A percentile compares a stretch with the other conserved stretches of the same genome.
Evolutionary conservation across 192 early-diverging fungal genomes (phyloP).

Genomic region (Backusella morwellensis): DNA sequence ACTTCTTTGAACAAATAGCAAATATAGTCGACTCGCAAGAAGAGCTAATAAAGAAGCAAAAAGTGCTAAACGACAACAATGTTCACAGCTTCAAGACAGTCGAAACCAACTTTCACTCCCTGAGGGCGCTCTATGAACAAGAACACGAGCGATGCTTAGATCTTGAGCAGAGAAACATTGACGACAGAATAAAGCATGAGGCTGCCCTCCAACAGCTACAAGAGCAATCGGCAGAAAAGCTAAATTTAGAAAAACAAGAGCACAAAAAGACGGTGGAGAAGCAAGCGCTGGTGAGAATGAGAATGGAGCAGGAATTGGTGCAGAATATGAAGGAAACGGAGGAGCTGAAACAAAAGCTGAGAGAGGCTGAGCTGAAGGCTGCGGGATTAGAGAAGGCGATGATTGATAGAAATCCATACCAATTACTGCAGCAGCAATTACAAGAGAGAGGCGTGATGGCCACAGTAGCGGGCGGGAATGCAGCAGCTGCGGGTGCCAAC

Average conservation of each 20-base stretch:
- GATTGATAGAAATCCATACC: not conserved
- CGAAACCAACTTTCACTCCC: not conserved
- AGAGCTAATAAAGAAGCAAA: not conserved
- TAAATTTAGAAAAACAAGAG: not conserved
- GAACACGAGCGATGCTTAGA: not conserved
- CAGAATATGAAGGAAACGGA: not conserved
- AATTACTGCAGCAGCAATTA: not conserved
- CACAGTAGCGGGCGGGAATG: no score
- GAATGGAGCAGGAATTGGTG: not conserved
- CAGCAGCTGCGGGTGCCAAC: not conserved
- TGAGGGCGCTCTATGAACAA: not conserved
- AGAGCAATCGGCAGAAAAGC: not conserved
- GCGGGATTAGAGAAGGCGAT: not conserved
- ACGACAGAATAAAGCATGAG: not conserved
- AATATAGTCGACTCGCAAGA: not conserved
- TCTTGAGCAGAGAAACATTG: not conserved
- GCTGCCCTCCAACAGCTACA: not conserved
- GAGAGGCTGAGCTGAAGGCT: not conserved
- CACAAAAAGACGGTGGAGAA: not conserved
- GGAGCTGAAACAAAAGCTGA: not conserved
- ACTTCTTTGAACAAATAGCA: not conserved
- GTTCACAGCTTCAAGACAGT: not conserved
- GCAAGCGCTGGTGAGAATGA: not conserved
- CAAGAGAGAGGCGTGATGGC: not conserved
- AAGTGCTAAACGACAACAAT: not conserved